Percentiles rank a stretch among this genome's conserved stretches.
Conservation (phyloP, 2,329 filamentous ascomycete species). For the Lecanicillium sp. region DNA sequence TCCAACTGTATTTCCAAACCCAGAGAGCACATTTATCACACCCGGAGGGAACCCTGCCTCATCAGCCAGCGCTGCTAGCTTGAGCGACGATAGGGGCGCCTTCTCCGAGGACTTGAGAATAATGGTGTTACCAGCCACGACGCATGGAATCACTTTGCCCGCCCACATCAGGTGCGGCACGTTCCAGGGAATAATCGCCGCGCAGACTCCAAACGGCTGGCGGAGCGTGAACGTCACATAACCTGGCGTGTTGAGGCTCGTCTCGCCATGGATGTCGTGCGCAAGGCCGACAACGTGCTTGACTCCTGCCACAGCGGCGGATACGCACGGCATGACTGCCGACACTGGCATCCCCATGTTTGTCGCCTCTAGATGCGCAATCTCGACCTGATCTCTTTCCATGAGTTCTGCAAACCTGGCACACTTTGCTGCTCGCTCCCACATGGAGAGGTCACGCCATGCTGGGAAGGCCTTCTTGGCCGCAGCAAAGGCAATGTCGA, state of each 20-base stretch:
- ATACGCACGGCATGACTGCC: conserved; percentile 1
- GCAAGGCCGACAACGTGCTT: conserved; percentile 64
- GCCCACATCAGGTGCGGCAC: conserved; percentile 62
- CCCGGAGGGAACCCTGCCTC: conserved; percentile 69
- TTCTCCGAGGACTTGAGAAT: conserved; percentile 56
- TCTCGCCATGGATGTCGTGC: conserved; percentile 63
- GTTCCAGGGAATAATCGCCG: conserved; percentile 67
- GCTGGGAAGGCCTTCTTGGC: conserved; percentile 11
- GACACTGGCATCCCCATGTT: conserved; percentile 11
- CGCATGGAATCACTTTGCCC: conserved; percentile 63
- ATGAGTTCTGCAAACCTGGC: conserved; percentile 11
- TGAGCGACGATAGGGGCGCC: conserved; percentile 52
- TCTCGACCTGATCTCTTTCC: conserved; percentile 7
- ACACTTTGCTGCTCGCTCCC: conserved; percentile 6
- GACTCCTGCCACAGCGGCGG: conserved; percentile 17
- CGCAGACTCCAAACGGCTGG: conserved; percentile 64
- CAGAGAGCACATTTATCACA: conserved; percentile 65
- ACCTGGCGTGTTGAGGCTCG: conserved; percentile 52
- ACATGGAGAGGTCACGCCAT: conserved; percentile 5
- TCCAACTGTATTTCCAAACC: conserved; percentile 57
- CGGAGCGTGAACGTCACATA: conserved; percentile 63
- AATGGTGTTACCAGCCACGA: conserved; percentile 54
- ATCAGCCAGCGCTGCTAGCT: conserved; percentile 55
- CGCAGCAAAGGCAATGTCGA: conserved; percentile 10
- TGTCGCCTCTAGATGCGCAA: conserved; percentile 10